Conservation (phyloP, 1,284 basidiomycete species). For the Malassezia equina region DNA sequence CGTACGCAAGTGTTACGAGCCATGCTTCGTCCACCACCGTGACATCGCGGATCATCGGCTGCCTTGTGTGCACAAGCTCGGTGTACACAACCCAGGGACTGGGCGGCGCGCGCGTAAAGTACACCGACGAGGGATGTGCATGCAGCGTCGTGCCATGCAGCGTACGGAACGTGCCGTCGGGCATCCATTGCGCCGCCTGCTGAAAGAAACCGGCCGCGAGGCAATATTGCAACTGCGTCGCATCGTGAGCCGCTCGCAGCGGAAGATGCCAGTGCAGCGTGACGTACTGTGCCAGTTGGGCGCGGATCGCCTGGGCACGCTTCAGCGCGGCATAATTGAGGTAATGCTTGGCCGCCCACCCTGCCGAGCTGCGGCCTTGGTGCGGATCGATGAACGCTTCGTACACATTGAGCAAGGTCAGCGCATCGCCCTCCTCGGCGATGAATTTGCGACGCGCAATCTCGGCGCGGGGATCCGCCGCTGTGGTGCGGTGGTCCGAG, state of each 20-base stretch:
- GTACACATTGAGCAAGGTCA: constrained; percentile 84
- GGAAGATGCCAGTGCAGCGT: constrained; percentile 45
- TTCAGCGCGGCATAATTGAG: constrained; percentile 86
- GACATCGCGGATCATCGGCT: constrained; percentile 57
- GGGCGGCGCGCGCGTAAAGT: constrained; percentile 80
- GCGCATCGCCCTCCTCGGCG: constrained; percentile 90
- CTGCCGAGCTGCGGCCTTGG: constrained; percentile 67
- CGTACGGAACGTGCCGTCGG: constrained; percentile 77
- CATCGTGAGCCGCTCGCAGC: constrained; percentile 49
- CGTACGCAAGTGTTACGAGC: constrained; percentile 52
- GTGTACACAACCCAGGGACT: constrained; percentile 83
- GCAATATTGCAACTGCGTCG: constrained; percentile 66
- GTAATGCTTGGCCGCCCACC: constrained; percentile 85
- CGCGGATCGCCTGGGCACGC: constrained; percentile 77
- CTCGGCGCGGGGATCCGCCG: constrained; percentile 50
- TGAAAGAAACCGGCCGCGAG: constrained; percentile 86
- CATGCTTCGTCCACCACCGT: constrained; percentile 51
- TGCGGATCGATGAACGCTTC: constrained; percentile 66
- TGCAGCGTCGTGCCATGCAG: constrained; percentile 63
- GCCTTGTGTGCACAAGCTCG: constrained; percentile 90
- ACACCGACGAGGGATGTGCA: constrained; percentile 83
- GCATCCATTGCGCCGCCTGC: constrained; percentile 77
- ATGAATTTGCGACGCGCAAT: constrained; percentile 87
- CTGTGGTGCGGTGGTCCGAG: constrained; percentile 1
- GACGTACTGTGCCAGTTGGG: constrained; percentile 85